Base-by-base conservation (phyloP, 164 flowering plant species). In the Magnolia sinica region DNA sequence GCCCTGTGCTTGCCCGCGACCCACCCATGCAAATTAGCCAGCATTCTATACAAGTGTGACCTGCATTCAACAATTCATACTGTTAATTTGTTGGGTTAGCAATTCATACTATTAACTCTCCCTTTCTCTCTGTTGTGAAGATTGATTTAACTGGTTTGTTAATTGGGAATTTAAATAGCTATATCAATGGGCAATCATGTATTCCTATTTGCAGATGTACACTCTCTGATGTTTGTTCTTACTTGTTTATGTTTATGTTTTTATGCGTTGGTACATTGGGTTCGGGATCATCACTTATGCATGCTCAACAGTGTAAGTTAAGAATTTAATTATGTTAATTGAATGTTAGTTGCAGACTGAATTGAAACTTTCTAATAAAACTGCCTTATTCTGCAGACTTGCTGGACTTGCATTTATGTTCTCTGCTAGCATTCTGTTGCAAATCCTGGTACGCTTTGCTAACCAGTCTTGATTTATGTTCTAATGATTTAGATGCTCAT, bases 341-440 rank as follows among this genome's bases (percentile, higher is more conserved):
- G 50, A 10, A 19, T 58, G 55, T 63, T 19, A 73, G 10, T 22
- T 77, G 73, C 52, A 64, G 29, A 49, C 73, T 64, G 27, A 16
- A 18, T 74, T 72, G 68, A 75, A 64, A 37, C 22, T 50, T 71
- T 45, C 65, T 68, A 24, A 55, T 22, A 3, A 4, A 19, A 24
- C n/a, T 71, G 52, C 9, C 50, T 49, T 65, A 58, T 69, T 50
- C 24, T 87, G 85, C 96, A 95, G 98, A 75, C 93, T 93, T 74
- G 98, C 92, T 77, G 98, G 98, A 74, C 98, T 95, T 79, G 98
- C 98, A 14, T 95, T 93, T 81, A 93, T 95, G 98, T 95, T 93
- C 83, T 95, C 98, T 22, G 75, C 98, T 49, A 95, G 98, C 85
- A 88, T 95, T 68, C 81, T 95, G 76, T 85, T 95, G 65, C 98